A percentile compares a stretch with the other conserved stretches of the same genome.
Conservation (phyloP, 202 grass and related monocot species). For the Elaeis oleifera region DNA sequence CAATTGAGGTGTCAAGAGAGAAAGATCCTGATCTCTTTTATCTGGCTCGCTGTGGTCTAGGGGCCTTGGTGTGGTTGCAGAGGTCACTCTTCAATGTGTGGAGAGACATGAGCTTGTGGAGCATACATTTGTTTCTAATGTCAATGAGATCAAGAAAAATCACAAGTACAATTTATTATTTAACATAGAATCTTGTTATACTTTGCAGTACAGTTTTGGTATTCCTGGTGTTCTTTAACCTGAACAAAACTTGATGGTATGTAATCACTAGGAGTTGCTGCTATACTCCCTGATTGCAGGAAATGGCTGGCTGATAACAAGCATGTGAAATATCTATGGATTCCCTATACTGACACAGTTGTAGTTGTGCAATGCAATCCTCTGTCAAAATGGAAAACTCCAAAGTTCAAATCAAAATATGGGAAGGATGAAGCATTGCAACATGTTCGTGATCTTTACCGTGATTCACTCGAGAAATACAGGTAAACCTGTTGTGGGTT, state of each 20-base stretch:
- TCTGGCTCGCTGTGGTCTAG: constrained; percentile 68
- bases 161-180: constrained; percentile 47
- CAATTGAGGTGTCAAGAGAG: constrained; percentile 66
- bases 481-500: constrained; percentile 24
- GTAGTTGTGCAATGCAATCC: constrained; percentile 76
- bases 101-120: constrained; percentile 83
- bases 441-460: constrained; percentile 60
- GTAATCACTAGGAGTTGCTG: not conserved
- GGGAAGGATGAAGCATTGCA: constrained; percentile 67
- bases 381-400: constrained; percentile 61
- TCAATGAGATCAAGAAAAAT: constrained; percentile 72
- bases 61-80: constrained; percentile 67
- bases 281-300: constrained; percentile 32
- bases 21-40: constrained; percentile 89
- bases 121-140: constrained; percentile 75
- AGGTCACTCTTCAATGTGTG: constrained; percentile 79
- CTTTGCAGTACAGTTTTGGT: not conserved
- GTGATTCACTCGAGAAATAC: constrained; percentile 61
- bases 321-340: constrained; percentile 81
- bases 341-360: constrained; percentile 71
- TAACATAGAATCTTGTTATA: constrained; percentile 10
- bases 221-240: too few relatives aligned
- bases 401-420: constrained; percentile 60
- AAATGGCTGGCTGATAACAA: constrained; percentile 92
- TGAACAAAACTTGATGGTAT: too few relatives aligned